Percentiles rank a stretch among this genome's conserved stretches.
Conservation (phyloP, 169 alveolate species). For the Plasmodium vinckei region DNA sequence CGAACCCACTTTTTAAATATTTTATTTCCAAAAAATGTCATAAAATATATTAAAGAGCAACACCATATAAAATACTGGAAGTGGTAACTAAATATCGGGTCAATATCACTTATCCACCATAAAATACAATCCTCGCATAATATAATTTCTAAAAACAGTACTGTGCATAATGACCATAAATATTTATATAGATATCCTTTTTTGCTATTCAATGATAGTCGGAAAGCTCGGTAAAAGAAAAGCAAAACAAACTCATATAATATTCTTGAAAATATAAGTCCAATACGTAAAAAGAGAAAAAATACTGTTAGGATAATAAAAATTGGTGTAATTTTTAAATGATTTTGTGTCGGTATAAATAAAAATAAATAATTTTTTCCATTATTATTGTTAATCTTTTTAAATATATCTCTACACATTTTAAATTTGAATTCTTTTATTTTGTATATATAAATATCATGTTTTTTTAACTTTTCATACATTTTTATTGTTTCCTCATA, state of each 20-base stretch:
- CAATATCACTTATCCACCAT: slow-evolving; percentile 75
- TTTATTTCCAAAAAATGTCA: slow-evolving; percentile 7
- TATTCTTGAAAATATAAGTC: slow-evolving; percentile 51
- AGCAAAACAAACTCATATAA: slow-evolving; percentile 49
- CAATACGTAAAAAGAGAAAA: slow-evolving; percentile 47
- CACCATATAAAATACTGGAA: slow-evolving; percentile 71
- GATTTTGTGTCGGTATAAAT: slow-evolving; percentile 24
- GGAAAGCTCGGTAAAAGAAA: slow-evolving; percentile 15
- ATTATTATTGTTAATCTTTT: not conserved
- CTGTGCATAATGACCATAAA: slow-evolving; percentile 68
- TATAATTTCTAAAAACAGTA: slow-evolving; percentile 34
- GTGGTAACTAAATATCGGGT: slow-evolving; percentile 68
- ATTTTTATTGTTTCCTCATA: slow-evolving; percentile 17
- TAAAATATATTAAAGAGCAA: slow-evolving; percentile 20
- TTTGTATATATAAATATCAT: slow-evolving; percentile 20
- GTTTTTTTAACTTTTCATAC: slow-evolving; percentile 30
- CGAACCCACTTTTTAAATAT: slow-evolving; percentile 4
- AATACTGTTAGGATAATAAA: slow-evolving; percentile 38
- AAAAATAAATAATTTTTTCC: slow-evolving; percentile 52
- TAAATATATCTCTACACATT: slow-evolving; percentile 36
- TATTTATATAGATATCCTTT: slow-evolving; percentile 57
- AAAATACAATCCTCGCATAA: slow-evolving; percentile 48
- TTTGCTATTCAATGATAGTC: slow-evolving; percentile 56
- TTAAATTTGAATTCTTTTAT: slow-evolving; percentile 39
- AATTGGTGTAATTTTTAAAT: slow-evolving; percentile 26